Conservation (phyloP, 208 protist species). For the Leishmania mexicana region DNA sequence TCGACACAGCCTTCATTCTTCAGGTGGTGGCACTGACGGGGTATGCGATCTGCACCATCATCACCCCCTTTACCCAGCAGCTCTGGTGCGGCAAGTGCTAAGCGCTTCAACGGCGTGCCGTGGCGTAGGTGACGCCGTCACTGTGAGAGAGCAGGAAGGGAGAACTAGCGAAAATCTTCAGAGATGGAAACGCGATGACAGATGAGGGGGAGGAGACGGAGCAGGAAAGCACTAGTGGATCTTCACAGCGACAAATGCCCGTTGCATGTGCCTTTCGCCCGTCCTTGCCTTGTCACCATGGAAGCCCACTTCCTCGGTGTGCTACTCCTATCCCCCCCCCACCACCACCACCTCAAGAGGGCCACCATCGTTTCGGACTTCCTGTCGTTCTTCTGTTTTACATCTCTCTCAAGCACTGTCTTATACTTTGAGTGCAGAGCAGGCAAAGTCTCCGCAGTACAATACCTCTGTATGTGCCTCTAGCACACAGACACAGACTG, state of each 20-base stretch:
- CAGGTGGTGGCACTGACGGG: constrained; percentile 40
- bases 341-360: background rate
- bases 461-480: background rate
- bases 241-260: background rate
- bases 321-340: background rate
- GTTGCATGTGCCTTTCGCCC: background rate
- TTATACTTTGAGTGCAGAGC: background rate
- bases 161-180: no score
- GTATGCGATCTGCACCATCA: constrained; percentile 39
- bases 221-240: background rate
- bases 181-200: background rate
- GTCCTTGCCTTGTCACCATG: background rate
- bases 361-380: background rate
- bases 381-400: background rate
- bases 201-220: background rate
- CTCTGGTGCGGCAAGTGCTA: constrained; percentile 53
- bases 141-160: no score
- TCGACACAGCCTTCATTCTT: constrained; percentile 41
- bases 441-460: background rate
- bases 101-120: background rate
- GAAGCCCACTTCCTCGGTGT: background rate
- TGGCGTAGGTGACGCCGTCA: background rate
- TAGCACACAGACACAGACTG: background rate
- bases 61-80: constrained; percentile 55
- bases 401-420: background rate